Conservation (phyloP, 2,329 filamentous ascomycete species). For the Dothidotthia symphoricarpi region DNA sequence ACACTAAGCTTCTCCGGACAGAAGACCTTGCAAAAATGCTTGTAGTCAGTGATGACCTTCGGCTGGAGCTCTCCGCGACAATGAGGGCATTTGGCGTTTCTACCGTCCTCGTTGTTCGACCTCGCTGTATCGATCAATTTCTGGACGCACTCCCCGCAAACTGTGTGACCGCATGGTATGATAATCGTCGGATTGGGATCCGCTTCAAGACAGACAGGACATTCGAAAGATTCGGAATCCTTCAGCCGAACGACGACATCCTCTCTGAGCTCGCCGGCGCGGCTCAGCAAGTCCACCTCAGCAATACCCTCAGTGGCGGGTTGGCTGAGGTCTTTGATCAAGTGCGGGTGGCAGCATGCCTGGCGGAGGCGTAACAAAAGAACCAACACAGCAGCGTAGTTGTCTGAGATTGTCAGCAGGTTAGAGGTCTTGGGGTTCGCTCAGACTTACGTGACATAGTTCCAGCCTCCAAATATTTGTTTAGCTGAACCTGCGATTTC, state of each 20-base stretch:
- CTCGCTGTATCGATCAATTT: slow-evolving; percentile 63
- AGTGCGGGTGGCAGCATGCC: slow-evolving; percentile 73
- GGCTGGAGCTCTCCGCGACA: slow-evolving; percentile 69
- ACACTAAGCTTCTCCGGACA: slow-evolving; percentile 54
- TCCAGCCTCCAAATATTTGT: slow-evolving; percentile 68
- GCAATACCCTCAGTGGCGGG: slow-evolving; percentile 60
- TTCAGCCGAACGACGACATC: slow-evolving; percentile 68
- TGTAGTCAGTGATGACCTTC: slow-evolving; percentile 69
- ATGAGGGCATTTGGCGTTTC: slow-evolving; percentile 66
- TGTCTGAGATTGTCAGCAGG: slow-evolving; percentile 35
- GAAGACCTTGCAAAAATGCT: slow-evolving; percentile 71
- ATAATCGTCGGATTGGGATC: slow-evolving; percentile 74
- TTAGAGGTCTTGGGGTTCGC: neutral
- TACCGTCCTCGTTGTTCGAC: slow-evolving; percentile 56
- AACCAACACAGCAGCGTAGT: slow-evolving; percentile 79
- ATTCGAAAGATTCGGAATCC: slow-evolving; percentile 64
- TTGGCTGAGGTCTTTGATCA: slow-evolving; percentile 65
- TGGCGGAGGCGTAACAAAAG: slow-evolving; percentile 77
- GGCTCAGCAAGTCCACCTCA: slow-evolving; percentile 57
- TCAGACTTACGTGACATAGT: slow-evolving; percentile 56
- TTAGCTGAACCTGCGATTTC: slow-evolving; percentile 68
- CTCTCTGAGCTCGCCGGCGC: slow-evolving; percentile 60
- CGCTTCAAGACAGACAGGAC: slow-evolving; percentile 78
- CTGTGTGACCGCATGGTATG: slow-evolving; percentile 78
- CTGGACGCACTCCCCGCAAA: slow-evolving; percentile 73